Base-by-base conservation (phyloP, 805 yeast genomes). In the Huiozyma naganishii region DNA sequence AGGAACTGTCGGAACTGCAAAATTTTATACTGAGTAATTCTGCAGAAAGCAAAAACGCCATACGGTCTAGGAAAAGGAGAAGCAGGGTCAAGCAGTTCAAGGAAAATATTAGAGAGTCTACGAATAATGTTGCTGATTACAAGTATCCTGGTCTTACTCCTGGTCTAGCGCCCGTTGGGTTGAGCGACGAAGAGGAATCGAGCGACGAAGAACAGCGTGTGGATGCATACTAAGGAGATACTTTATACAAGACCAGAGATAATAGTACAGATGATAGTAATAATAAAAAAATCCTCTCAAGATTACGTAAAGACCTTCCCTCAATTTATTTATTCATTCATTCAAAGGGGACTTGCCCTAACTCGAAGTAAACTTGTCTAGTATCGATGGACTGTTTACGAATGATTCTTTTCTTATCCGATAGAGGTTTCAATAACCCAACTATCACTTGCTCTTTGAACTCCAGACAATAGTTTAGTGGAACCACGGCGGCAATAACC, bases 111-210 rank as follows among this genome's bases (percentile, higher is more conserved):
- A 39, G 48, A 37, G 42, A 41, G 8, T 38, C 37, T 7, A 50
- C 51, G 23, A 46, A 51, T 43, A 27, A 35, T 8, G 51, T 52
- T 10, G 37, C 43, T 29, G 62, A 54, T 43, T 57, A 58, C 41
- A 60, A 62, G 28, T 69, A 62, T 46, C 65, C 84, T 36, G 90
- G 92, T 28, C 68, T 84, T 44, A 84, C 94, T 0, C 94, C 92
- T 1, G 94, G 94, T 48, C 71, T 84, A 61, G 94, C 92, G 1
- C 92, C 92, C 30, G 88, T 84, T 27, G 89, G 79, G 32, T 67
- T 70, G 50, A 72, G 75, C 37, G 80, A 77, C 51, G 79, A 76
- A 45, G 77, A 73, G 27, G 64, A 58, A 11, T 55, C 59, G 9
- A 56, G 59, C 35, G 64, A 59, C 13, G 66, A 60, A 33, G 58